Base-by-base conservation (phyloP, 2,329 filamentous ascomycete species). In the Xylariales sp. region DNA sequence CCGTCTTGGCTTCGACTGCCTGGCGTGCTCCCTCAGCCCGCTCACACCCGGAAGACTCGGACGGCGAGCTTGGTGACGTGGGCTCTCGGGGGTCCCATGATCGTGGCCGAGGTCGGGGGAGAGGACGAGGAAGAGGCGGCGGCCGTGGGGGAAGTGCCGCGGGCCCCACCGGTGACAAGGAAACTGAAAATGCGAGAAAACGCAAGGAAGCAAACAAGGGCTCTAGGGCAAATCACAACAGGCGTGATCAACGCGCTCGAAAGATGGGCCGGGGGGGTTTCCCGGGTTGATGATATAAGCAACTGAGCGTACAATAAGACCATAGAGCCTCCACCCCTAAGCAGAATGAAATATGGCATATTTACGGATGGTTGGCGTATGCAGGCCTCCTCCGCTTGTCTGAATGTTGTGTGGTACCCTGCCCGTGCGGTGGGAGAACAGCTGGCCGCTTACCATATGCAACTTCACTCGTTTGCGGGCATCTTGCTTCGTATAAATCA, bases 161-260 rank as follows among this genome's bases (percentile, higher is more conserved):
- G 1, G 90, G 91, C 0, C 84, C 89, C 0, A 83, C 87, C 1
- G 87, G 89, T 6, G 91, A 93, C n/a, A 88, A 89, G 73, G 87
- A 86, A n/a, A 94, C 91, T 0, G 89, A 93, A 72, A 81, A 83
- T 62, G 90, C 92, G 9, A 86, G 93, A 72, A 86, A 90, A 74
- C 86, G 87, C 69, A 97, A 97, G 77, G 94, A 97, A 76, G 89
- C 91, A 32, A 92, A 90, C 73, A 97, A 97, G 79, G 86, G 90
- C 2, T 92, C 91, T 28, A 85, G 91, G 68, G 94, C 93, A 39
- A 97, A 97, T 77, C 94, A 97, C 78, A 96, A 93, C 78, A 88
- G 94, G 32, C 87, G 93, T 57, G 92, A 97, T 76, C 86, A 86
- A 67, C 82, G 87, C 43, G 88, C 89, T 12, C 88, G 80, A 75